These are phyloP conservation scores for Lachancea fermentati DNA, from an alignment of 805 yeast species.

Conservation along the genomic window DNA sequence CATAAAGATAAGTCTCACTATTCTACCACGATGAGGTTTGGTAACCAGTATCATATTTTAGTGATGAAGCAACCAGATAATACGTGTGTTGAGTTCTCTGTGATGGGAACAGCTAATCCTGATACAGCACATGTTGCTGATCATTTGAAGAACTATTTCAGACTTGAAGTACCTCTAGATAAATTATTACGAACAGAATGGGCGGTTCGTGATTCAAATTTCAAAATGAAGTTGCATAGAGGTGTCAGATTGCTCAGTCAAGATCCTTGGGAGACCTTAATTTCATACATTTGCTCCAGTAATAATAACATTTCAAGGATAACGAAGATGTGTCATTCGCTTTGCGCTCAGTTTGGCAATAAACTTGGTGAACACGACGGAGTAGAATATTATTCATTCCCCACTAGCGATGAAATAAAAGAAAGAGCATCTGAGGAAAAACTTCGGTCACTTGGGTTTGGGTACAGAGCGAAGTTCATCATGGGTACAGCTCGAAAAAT, in stretches of 20 bases:
- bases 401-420: conserved; percentile 51
- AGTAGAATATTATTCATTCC: conserved; percentile 63
- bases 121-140: conserved; percentile 33
- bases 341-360: conserved; percentile 68
- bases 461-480: conserved; percentile 88
- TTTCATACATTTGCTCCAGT: conserved; percentile 91
- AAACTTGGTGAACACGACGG: conserved; percentile 50
- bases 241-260: conserved; percentile 86
- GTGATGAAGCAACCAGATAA: conserved; percentile 57
- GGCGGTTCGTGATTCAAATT: conserved; percentile 48
- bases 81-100: conserved; percentile 45
- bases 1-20: conserved; percentile 21
- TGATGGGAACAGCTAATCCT: conserved; percentile 28
- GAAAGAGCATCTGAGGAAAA: conserved; percentile 38
- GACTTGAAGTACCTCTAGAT: conserved; percentile 50
- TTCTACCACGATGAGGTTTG: conserved; percentile 23
- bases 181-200: conserved; percentile 52
- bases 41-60: conserved; percentile 47
- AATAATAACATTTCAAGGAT: conserved; percentile 93
- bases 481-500: conserved; percentile 65
- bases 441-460: conserved; percentile 55
- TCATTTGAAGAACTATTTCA: conserved; percentile 63
- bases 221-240: conserved; percentile 34
- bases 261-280: conserved; percentile 94
- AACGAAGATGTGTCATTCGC: conserved; percentile 81